phyloP scores from a whole-genome alignment of 305 asterid species.

The Solanum hybrid region DNA sequence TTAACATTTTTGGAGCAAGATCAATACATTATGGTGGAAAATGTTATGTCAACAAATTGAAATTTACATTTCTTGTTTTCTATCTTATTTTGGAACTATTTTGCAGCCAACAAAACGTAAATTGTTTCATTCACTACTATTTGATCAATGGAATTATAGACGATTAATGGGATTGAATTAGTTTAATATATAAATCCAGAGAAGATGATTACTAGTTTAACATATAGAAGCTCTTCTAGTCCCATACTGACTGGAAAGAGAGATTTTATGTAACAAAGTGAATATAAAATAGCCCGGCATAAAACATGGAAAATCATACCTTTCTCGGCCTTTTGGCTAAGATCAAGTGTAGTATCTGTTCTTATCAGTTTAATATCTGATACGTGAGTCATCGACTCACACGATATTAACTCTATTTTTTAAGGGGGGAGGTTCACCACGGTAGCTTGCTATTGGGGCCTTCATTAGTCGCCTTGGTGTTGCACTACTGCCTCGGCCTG shows the following conservation, averaged over 20 bases:
- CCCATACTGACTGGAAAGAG: neutral
- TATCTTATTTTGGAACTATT: too few relatives aligned
- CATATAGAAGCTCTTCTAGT: too few relatives aligned
- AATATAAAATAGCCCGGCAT: neutral
- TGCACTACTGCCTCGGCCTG: neutral
- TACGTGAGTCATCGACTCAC: neutral
- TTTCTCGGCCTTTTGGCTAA: slow-evolving; percentile 53
- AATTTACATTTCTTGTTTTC: neutral
- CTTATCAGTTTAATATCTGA: neutral
- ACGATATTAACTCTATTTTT: too few relatives aligned
- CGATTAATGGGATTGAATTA: too few relatives aligned
- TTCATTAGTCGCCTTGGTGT: neutral
- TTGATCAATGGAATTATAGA: too few relatives aligned
- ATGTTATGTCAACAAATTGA: too few relatives aligned
- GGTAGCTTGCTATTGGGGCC: neutral
- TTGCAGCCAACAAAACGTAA: neutral
- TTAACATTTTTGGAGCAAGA: too few relatives aligned
- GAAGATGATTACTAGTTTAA: too few relatives aligned
- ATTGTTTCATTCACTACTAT: neutral
- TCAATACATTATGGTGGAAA: too few relatives aligned
- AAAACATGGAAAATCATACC: slow-evolving; percentile 9
- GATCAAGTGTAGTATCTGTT: slow-evolving; percentile 46
- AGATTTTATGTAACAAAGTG: neutral
- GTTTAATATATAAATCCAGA: too few relatives aligned
- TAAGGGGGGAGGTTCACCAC: neutral